These are phyloP conservation scores for Juncus effusus DNA, from an alignment of 176 grass and related monocot species.

Conservation along the genomic window DNA sequence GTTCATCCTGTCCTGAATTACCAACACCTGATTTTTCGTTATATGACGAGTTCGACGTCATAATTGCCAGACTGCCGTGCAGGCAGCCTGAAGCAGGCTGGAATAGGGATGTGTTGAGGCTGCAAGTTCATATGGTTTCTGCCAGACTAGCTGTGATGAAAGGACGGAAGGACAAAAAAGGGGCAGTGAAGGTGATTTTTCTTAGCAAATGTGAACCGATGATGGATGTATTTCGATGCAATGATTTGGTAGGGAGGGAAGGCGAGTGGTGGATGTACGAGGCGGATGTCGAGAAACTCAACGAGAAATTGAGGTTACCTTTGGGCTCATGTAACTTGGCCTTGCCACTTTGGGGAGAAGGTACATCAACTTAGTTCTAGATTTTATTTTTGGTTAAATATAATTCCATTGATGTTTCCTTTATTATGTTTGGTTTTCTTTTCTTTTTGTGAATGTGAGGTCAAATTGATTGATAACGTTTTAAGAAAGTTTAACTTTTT, in stretches of 20 bases:
- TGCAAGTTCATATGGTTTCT: slow-evolving; percentile 71
- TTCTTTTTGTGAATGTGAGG: too few species aligned
- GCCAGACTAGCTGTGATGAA: slow-evolving; percentile 44
- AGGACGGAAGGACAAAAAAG: slow-evolving; percentile 28
- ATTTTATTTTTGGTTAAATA: neutral
- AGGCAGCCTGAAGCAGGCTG: slow-evolving; percentile 33
- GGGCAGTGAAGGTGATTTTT: slow-evolving; percentile 58
- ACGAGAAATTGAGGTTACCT: slow-evolving; percentile 82
- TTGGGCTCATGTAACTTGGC: slow-evolving; percentile 79
- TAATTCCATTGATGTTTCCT: neutral
- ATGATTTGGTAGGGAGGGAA: slow-evolving; percentile 51
- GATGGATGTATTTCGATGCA: slow-evolving; percentile 93
- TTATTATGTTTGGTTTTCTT: too few species aligned
- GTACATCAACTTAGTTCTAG: slow-evolving; percentile 23
- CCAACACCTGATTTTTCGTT: slow-evolving; percentile 67
- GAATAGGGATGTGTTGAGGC: slow-evolving; percentile 79
- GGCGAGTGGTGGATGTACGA: slow-evolving; percentile 79
- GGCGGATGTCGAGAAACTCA: slow-evolving; percentile 41
- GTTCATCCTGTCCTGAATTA: slow-evolving; percentile 68
- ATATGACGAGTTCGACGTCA: slow-evolving; percentile 52
- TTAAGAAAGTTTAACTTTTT: too few species aligned
- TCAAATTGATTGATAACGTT: too few species aligned
- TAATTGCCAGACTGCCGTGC: slow-evolving; percentile 75
- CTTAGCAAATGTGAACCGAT: slow-evolving; percentile 80
- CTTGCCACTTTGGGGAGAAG: slow-evolving; percentile 75